Evolutionary conservation across 441 rosid genomes (phyloP), one percentile per base, ranked within the genome.

Genomic region (Gossypium laxum): DNA sequence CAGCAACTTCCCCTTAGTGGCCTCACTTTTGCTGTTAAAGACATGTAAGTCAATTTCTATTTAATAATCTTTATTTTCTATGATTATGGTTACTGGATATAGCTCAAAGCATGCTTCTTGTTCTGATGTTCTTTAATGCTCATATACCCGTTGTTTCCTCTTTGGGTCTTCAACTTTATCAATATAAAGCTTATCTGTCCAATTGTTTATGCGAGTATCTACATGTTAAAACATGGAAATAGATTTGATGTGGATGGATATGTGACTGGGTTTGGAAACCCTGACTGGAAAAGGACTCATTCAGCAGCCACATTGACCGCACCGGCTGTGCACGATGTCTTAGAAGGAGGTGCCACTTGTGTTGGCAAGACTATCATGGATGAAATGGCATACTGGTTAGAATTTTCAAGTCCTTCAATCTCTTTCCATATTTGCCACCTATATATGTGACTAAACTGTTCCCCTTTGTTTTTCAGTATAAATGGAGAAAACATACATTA

Each of bases 331-430:
- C 73, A 82, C 72, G 89, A 87, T 66, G 73, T 90, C 71, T 74
- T 91, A 30, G 77, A 66, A 41, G 90, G 78, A 70, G 98, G 98
- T 66, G 97, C 96, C 18, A 86, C 88, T 0, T 84, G 86, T 32
- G 28, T 86, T 77, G 97, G 96, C 51, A 84, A 80, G 79, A 88
- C 95, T 68, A 79, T 89, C 64, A 86, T 86, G 98, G 96, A 88
- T 82, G 98, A 93, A 85, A 86, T 93, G 98, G 98, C 98, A n/a
- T 89, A 86, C 80, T 81, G 98, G 98, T 91, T 71, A 28, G 28
- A 43, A 11, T 3, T 34, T 62, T 18, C 43, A 55, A 51, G 78
- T 43, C 51, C 7, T 22, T 69, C 15, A 34, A 12, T 69, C 45
- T 24, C 45, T 15, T 43, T 60, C 57, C 52, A 15, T 3, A 57